Evolutionary conservation across 2,329 filamentous ascomycete species (phyloP), one percentile per base, ranked within the genome.

Genomic region (Ustulina deusta): DNA sequence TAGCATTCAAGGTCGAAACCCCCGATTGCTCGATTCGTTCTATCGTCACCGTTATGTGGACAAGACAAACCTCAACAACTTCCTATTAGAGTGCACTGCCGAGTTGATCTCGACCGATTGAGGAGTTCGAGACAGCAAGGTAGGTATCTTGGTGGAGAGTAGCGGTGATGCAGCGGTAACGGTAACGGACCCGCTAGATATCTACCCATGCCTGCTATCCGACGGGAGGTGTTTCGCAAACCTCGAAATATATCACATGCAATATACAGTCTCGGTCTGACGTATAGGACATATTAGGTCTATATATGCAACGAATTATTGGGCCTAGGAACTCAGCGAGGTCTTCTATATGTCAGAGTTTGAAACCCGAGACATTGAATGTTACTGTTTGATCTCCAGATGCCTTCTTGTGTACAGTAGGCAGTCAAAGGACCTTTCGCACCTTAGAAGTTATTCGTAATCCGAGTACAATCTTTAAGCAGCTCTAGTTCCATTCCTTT

Each of bases 41-140:
- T 17, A 34, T 38, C 2, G 22, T 52, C 11, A 17, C 4, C 27
- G 42, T 56, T 57, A 56, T 36, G 20, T 51, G 36, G 17, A 48
- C 32, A 15, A n/a, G 44, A 17, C 20, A 54, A 38, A 17, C 42
- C 5, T 22, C 2, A 62, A 22, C 68, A 62, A 61, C 61, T 69
- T 67, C 68, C 68, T 67, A 61, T 69, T 61, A 61, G 20, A 52
- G 64, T 29, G 57, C 57, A 58, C 61, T 61, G 36, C 63, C 61
- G 59, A 54, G 60, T 46, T 40, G 49, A 49, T 13, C 27, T 22
- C 17, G 51, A 48, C 46, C 20, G 42, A 42, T 54, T 40, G 48
- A 59, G 46, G 58, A 27, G 58, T 46, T 49, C 25, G 32, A 44
- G 22, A 49, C 20, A n/a, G n/a, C n/a, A n/a, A 29, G 29, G 29